phyloP scores from a whole-genome alignment of 1,284 basidiomycete genomes.

The Papiliotrema nemorosa region DNA sequence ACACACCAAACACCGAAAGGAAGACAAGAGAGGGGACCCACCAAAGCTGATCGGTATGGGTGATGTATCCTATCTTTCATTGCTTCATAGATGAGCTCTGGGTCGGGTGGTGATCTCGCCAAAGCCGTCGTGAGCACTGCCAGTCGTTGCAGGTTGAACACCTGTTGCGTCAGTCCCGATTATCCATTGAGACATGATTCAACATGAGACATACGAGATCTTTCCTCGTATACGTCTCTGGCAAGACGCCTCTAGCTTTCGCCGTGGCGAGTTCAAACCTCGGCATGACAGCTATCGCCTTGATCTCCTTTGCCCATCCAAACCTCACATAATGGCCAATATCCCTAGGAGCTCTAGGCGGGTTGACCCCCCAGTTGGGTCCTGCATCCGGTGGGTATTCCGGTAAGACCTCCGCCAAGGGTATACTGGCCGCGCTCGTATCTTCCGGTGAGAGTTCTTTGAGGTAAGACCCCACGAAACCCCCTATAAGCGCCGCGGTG shows the following conservation, averaged over 20 bases:
- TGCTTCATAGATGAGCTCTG: conserved; percentile 93
- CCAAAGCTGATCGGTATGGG: conserved; percentile 85
- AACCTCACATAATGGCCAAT: conserved; percentile 96
- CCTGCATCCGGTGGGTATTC: conserved; percentile 93
- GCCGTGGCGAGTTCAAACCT: conserved; percentile 96
- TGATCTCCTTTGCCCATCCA: conserved; percentile 80
- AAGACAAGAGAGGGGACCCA: conserved; percentile 19
- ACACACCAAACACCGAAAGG: background rate
- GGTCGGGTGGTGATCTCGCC: conserved; percentile 82
- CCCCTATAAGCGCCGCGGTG: conserved; percentile 92
- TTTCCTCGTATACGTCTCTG: conserved; percentile 75
- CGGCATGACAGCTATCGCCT: conserved; percentile 92
- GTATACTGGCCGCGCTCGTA: conserved; percentile 77
- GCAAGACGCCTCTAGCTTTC: conserved; percentile 85
- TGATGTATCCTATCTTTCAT: conserved; percentile 99
- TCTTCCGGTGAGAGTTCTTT: conserved; percentile 72
- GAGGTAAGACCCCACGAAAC: conserved; percentile 97
- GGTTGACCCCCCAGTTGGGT: conserved; percentile 81
- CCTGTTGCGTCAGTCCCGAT: conserved; percentile 54
- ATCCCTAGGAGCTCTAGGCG: conserved; percentile 79
- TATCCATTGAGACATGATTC: conserved; percentile 7
- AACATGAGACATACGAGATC: conserved; percentile 68
- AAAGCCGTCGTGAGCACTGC: conserved; percentile 98
- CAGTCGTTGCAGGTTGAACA: conserved; percentile 95
- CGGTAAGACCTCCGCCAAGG: conserved; percentile 91